Base-by-base conservation (phyloP, 257 asterid species). In the Cordia subcordata region DNA sequence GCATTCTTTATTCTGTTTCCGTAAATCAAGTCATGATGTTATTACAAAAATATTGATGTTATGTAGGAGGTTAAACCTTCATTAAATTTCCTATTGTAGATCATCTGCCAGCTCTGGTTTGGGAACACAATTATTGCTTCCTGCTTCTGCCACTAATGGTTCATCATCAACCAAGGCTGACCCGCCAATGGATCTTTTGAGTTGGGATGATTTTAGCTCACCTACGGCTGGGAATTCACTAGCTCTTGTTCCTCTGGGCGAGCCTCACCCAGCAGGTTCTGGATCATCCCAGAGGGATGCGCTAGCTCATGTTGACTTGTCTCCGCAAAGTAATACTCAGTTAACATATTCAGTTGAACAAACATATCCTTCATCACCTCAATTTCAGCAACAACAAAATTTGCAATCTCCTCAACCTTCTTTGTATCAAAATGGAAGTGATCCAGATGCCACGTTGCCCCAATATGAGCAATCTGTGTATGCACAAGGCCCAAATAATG, bases 181-280 rank as follows among this genome's bases (percentile, higher is more conserved):
- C n/a, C 59, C 82, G 89, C 11, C 79, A 64, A 81, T 85, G 54
- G 99, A 93, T 79, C 96, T 93, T 77, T 80, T 93, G 77, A 93
- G 97, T 61, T 97, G 99, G 74, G 99, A 93, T 58, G 94, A 85
- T 78, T 87, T 89, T 76, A 76, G 76, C 74, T 81, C 90, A 21
- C 82, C 85, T 16, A 62, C 76, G 33, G 66, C 85, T 46, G 80
- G 60, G 61, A 66, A 65, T 49, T 67, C 85, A 5, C 56, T 86
- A 79, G 97, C 97, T 44, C 80, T 89, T 67, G 99, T 89, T 66
- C 95, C 99, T 13, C 82, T 75, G 17, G 85, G 88, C 65, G 88
- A 79, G 69, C 86, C 89, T 62, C 94, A 83, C 74, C 87, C 92
- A 33, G 77, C 72, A 14, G 80, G 83, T 69, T 85, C 91, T 16